Base-by-base conservation (phyloP, 2,329 filamentous ascomycete genomes). In the Penicillium psychrosexuale region DNA sequence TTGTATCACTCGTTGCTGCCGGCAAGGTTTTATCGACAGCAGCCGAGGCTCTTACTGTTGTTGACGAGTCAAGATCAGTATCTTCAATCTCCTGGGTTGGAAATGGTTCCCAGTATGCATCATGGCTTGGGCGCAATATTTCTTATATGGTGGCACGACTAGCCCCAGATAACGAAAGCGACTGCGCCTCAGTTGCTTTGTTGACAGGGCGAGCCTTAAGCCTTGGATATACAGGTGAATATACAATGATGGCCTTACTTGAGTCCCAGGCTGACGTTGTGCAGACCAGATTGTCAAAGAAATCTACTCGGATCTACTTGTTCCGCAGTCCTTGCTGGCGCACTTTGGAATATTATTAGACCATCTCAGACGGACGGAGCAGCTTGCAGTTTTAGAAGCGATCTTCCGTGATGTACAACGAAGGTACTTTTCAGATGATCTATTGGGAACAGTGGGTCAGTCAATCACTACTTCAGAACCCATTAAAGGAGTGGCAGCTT, bases 71-170 rank as follows among this genome's bases (percentile, higher is more conserved):
- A 12, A 64, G 64, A 38, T 28, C 60, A 44, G 28, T 61, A 45
- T 53, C 60, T 54, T 61, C 68, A 22, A 54, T 66, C 48, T 62
- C 70, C 1, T 95, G 90, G 89, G 66, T 90, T 33, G 79, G 83
- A 0, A 81, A 86, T 59, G 87, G 87, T 3, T 77, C 77, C 27
- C 70, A 80, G 17, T 96, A 89, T 73, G 81, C 83, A 12, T 73
- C 73, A 30, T 96, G 91, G 91, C 72, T 96, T 37, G 88, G 85
- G 2, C 73, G 72, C 13, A 89, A 86, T 66, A 77, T 94, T 47
- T 76, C 72, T 33, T 57, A 67, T 17, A 71, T 81, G 63, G 69
- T 67, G 33, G 69, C 67, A 69, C 30, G 67, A 61, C 27, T 86
- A 72, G 77, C 72, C 66, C 40, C 69, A 6, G 54, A 64, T 12